A percentile compares a stretch with the other conserved stretches of the same genome.
These are phyloP conservation scores for Suillus luteus DNA, from an alignment of 768 basidiomycete species.

Conservation along the genomic window DNA sequence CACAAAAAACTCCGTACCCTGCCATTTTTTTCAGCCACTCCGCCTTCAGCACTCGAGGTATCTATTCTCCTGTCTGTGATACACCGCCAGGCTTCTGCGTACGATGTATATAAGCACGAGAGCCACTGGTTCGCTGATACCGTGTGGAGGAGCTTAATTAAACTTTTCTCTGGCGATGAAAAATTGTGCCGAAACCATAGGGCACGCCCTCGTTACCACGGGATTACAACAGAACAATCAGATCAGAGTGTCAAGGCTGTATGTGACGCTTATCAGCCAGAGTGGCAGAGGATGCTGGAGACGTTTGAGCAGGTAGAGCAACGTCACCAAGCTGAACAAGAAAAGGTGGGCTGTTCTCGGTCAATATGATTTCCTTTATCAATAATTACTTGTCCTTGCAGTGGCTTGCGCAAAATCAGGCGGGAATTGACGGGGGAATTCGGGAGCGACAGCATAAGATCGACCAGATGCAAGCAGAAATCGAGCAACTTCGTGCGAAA, in stretches of 20 bases:
- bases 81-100: neutral
- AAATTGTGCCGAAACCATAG: neutral
- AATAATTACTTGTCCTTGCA: neutral
- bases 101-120: neutral
- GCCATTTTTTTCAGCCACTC: neutral
- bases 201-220: neutral
- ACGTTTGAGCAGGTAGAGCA: neutral
- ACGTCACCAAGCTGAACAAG: neutral
- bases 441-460: neutral
- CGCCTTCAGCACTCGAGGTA: neutral
- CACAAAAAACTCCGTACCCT: neutral
- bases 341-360: neutral
- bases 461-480: neutral
- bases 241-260: neutral
- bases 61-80: neutral
- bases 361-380: neutral
- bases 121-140: conserved; percentile 2
- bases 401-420: neutral
- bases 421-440: neutral
- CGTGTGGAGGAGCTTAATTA: neutral
- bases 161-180: neutral
- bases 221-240: neutral
- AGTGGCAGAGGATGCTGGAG: neutral
- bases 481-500: neutral
- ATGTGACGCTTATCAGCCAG: neutral